Conservation (phyloP, 305 asterid genomes). For the Ilex paraguariensis region DNA sequence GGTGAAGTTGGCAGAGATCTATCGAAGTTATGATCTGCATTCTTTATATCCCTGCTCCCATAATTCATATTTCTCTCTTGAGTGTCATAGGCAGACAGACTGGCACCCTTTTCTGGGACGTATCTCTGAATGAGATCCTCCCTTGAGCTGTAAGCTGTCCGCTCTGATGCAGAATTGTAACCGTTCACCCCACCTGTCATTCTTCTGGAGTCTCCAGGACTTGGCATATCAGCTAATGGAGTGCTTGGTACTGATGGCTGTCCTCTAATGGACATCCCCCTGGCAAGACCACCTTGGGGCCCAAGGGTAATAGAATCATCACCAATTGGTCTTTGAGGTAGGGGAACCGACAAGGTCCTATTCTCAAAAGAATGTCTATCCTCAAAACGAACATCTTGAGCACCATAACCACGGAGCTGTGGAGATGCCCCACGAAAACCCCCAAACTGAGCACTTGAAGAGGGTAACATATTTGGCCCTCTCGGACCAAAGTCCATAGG, state of each 20-base stretch:
- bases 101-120: slow-evolving; percentile 1
- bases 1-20: slow-evolving; percentile 8
- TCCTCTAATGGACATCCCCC: slow-evolving; percentile 12
- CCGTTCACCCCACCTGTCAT: slow-evolving; percentile 8
- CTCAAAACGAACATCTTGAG: slow-evolving; percentile 49
- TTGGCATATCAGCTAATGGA: slow-evolving; percentile 5
- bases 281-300: slow-evolving; percentile 11
- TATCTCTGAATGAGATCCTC: slow-evolving; percentile 12
- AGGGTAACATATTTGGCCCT: slow-evolving; percentile 41
- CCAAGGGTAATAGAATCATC: slow-evolving; percentile 28
- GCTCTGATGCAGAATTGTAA: slow-evolving; percentile 6
- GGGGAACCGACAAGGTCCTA: slow-evolving; percentile 38
- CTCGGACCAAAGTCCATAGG: slow-evolving; percentile 42
- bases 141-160: slow-evolving; percentile 1
- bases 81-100: slow-evolving; percentile 11
- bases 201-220: slow-evolving; percentile 12
- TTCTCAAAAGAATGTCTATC: slow-evolving; percentile 42
- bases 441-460: slow-evolving; percentile 38
- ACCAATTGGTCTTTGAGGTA: slow-evolving; percentile 44
- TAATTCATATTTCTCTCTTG: slow-evolving; percentile 8
- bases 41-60: slow-evolving; percentile 11
- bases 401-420: slow-evolving; percentile 47
- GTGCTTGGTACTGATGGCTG: slow-evolving; percentile 10
- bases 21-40: slow-evolving; percentile 11
- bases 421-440: slow-evolving; percentile 41